These are phyloP conservation scores for Sporisorium scitamineum DNA, from an alignment of 1,284 basidiomycete genomes.

Conservation along the genomic window DNA sequence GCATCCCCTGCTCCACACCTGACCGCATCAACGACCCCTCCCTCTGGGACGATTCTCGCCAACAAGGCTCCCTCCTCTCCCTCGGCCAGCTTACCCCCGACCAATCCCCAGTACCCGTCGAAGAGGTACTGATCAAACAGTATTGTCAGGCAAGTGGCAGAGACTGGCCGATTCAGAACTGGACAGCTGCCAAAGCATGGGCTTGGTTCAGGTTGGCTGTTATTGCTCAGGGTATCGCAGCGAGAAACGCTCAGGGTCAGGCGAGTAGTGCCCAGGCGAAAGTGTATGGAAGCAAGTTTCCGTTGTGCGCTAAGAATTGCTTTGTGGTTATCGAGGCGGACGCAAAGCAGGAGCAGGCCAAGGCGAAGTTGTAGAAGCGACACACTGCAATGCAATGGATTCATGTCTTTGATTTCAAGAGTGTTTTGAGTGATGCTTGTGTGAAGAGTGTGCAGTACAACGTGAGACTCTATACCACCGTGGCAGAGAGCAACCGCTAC, in stretches of 20 bases:
- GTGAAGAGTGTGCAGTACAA: not conserved
- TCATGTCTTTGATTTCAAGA: too few relatives aligned
- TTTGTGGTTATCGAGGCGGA: slow-evolving; percentile 30
- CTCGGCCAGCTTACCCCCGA: slow-evolving; percentile 71
- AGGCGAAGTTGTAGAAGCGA: slow-evolving; percentile 9
- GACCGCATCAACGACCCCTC: slow-evolving; percentile 25
- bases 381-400: not conserved
- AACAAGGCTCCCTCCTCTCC: slow-evolving; percentile 44
- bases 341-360: not conserved
- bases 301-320: slow-evolving; percentile 32
- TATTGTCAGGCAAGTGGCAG: slow-evolving; percentile 77
- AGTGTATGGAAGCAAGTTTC: slow-evolving; percentile 57
- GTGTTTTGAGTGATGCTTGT: too few relatives aligned
- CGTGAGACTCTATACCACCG: too few relatives aligned
- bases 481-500: too few relatives aligned
- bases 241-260: slow-evolving; percentile 84
- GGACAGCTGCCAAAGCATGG: slow-evolving; percentile 85
- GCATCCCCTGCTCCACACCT: slow-evolving; percentile 27
- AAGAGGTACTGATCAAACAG: slow-evolving; percentile 80
- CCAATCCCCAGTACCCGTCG: slow-evolving; percentile 73
- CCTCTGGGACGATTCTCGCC: slow-evolving; percentile 15
- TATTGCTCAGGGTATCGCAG: slow-evolving; percentile 92
- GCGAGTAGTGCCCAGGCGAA: slow-evolving; percentile 79
- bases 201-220: slow-evolving; percentile 88
- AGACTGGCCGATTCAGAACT: slow-evolving; percentile 79